These are phyloP conservation scores for Penicillium cataractarum DNA, from an alignment of 495 filamentous ascomycete genomes.

Conservation along the genomic window DNA sequence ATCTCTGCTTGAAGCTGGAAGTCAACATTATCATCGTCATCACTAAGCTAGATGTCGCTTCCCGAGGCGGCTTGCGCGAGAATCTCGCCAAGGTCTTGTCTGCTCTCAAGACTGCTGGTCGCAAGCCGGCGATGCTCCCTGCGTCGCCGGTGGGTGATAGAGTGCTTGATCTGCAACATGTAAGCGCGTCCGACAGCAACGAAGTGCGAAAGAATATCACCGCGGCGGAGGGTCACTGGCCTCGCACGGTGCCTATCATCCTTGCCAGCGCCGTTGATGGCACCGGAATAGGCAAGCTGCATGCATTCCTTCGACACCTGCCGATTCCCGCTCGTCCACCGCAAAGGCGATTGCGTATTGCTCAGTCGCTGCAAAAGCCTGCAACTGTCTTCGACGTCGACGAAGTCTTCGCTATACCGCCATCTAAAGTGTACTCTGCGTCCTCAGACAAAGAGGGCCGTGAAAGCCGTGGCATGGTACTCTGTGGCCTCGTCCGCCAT, in stretches of 20 bases:
- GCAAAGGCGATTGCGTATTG: constrained; percentile 29
- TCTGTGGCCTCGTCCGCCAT: constrained; percentile 81
- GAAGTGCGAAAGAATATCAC: constrained; percentile 55
- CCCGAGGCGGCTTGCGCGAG: constrained; percentile 64
- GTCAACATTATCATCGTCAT: constrained; percentile 79
- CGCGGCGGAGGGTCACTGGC: constrained; percentile 45
- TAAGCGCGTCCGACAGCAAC: constrained; percentile 48
- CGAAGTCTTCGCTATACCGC: constrained; percentile 71
- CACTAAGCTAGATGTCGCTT: constrained; percentile 89
- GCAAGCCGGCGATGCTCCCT: constrained; percentile 69
- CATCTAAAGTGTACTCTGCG: constrained; percentile 49
- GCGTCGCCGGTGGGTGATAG: constrained; percentile 46
- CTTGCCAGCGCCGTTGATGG: constrained; percentile 88
- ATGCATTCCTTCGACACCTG: constrained; percentile 77
- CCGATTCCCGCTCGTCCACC: constrained; percentile 67
- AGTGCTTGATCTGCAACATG: constrained; percentile 38
- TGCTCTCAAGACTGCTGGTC: constrained; percentile 71
- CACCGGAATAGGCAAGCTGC: constrained; percentile 75
- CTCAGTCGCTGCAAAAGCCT: constrained; percentile 33
- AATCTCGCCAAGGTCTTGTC: constrained; percentile 77
- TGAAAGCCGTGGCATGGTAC: constrained; percentile 61
- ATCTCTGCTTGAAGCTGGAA: constrained; percentile 78
- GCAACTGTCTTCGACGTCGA: constrained; percentile 81
- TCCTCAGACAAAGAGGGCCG: constrained; percentile 41
- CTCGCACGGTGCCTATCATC: constrained; percentile 75